Evolutionary conservation across 2,329 filamentous ascomycete genomes (phyloP), one percentile per base, ranked within the genome.

Genomic region (Claviceps fusiformis): DNA sequence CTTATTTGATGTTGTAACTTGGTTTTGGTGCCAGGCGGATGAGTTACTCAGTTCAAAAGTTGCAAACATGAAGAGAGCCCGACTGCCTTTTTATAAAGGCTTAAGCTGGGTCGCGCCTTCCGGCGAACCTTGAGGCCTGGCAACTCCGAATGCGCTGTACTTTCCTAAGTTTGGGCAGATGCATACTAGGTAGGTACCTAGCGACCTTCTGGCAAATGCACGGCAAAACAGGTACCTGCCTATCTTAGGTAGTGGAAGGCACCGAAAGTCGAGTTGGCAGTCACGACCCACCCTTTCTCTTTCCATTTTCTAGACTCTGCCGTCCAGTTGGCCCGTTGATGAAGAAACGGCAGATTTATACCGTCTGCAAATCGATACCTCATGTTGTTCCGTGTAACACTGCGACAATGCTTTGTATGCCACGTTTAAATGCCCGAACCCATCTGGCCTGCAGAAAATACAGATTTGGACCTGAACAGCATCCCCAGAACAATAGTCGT

Each of bases 51-150:
- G 27, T 47, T 15, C 45, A 9, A n/a, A 44, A 9, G 7, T 44
- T 3, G n/a, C n/a, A 8, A 27, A 19, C 15, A 19, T 49, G 27
- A 4, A 49, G 29, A 19, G 24, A 13, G 29, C 41, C 35, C 37
- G 53, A 54, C 41, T 43, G 52, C 50, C 57, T 54, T 58, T 53
- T 58, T 56, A 56, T 56, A 58, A 13, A 50, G 11, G 31, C 29
- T 13, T 3, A n/a, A n/a, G 39, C 37, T 52, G 39, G 49, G 35
- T 46, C n/a, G 50, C 45, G 39, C 56, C 44, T 57, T 55, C 56
- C 47, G 15, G 41, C 49, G 31, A 52, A 51, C 17, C 5, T 7
- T 41, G 37, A 15, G 15, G 37, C 13, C 37, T 39, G 33, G 35
- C 35, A 37, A 10, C 35, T 37, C 8, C 35, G 5, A 33, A 9